Evolutionary conservation across 2,329 filamentous ascomycete species (phyloP), one percentile per base, ranked within the genome.

Genomic region (Xylaria polymorpha): DNA sequence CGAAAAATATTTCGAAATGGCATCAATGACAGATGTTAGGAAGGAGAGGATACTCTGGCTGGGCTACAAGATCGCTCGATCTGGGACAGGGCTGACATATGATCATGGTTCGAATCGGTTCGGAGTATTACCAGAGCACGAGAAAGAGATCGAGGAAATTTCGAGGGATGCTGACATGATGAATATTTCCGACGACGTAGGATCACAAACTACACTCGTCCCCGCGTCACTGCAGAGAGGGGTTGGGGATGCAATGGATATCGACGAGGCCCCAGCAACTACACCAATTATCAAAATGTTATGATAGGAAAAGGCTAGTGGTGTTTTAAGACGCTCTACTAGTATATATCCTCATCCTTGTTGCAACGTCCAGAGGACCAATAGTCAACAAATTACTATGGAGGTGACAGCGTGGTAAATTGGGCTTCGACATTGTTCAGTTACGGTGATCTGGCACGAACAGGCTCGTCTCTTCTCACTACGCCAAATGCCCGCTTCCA

Each of bases 1-100:
- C 12, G 90, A 92, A 69, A 86, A 89, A 50, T 85, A 85, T 18
- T 86, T 92, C 55, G 90, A 92, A 74, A 79, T 87, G 0, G 80
- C 88, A 0, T 90, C 87, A 0, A 90, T 90, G 76, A 82, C 82
- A 0, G 84, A 85, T 18, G 81, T 86, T n/a, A 82, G 90, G 6
- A 85, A 84, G 41, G 86, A 88, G 61, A 82, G 90, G 0, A 85
- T 90, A 0, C 75, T 92, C 0, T 90, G 86, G 81, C 77, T 91
- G 0, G 88, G 84, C 0, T 81, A 83, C 55, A 81, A 78, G 7
- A 81, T 91, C 4, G 83, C 85, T 0, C 72, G 73, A 1, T 63
- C 73, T 0, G 78, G 79, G 1, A 81, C 80, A 29, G 87, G 84
- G 82, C 74, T 89, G 0, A 71, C 73, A 0, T 89, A 86, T 74